A percentile compares a stretch with the other conserved stretches of the same genome.
Conservation (phyloP, 768 basidiomycete species). For the Tylopilus balloui region DNA sequence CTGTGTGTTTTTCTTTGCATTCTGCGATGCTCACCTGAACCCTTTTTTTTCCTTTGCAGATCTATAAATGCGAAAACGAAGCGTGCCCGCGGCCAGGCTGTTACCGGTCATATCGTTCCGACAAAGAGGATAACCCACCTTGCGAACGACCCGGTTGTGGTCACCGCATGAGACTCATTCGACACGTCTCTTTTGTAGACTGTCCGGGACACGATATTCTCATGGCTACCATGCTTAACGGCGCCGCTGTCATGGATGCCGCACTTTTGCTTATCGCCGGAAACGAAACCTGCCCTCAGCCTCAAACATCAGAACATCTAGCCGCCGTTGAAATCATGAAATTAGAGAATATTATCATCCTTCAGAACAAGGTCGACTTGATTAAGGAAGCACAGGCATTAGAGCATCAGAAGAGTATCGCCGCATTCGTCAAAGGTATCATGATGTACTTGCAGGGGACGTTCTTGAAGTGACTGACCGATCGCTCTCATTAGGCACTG, state of each 20-base stretch:
- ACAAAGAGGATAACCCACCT: slow-evolving; percentile 90
- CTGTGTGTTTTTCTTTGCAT: background rate
- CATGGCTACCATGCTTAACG: slow-evolving; percentile 99
- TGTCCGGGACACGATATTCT: slow-evolving; percentile 98
- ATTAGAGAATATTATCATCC: slow-evolving; percentile 93
- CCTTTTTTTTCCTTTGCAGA: slow-evolving; percentile 45
- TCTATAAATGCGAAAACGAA: slow-evolving; percentile 95
- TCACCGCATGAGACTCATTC: slow-evolving; percentile 83
- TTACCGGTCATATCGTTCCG: slow-evolving; percentile 89
- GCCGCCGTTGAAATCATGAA: slow-evolving; percentile 99
- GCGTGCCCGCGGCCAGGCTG: slow-evolving; percentile 91
- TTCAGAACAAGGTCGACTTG: slow-evolving; percentile 98
- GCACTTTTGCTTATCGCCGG: slow-evolving; percentile 93
- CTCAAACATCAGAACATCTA: slow-evolving; percentile 97
- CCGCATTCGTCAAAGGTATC: slow-evolving; percentile 90
- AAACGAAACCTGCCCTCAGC: slow-evolving; percentile 98
- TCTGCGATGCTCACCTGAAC: background rate
- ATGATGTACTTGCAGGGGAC: background rate
- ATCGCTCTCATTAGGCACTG: slow-evolving; percentile 62
- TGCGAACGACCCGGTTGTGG: slow-evolving; percentile 94
- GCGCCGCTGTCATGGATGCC: slow-evolving; percentile 99
- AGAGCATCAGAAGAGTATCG: slow-evolving; percentile 95
- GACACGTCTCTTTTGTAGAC: slow-evolving; percentile 99
- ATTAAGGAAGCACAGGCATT: slow-evolving; percentile 93
- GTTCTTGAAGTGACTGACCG: background rate